Base-by-base conservation (phyloP, 257 asterid species). In the Petunia secreta region DNA sequence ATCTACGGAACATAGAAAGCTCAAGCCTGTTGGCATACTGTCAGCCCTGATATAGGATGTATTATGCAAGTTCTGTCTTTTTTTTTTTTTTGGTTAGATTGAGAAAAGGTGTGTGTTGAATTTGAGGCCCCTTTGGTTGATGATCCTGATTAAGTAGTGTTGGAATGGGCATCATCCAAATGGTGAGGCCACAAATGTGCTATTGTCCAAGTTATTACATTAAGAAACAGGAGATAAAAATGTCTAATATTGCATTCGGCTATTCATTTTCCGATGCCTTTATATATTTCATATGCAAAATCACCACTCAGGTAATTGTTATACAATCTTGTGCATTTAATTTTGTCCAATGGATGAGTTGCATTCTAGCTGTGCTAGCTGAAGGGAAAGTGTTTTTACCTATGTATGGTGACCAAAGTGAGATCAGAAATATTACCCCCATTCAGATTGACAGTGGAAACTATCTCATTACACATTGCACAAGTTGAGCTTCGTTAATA, bases 31-130 rank as follows among this genome's bases (percentile, higher is more conserved):
- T 52, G 63, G 63, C 78, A 6, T 52, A 62, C 52, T 73, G 78
- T 50, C 63, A 52, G 78, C 63, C 38, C 34, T 50, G 63, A 52
- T 52, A 73, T 73, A 73, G 63, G 78, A 50, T 73, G 46, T 73
- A 50, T 36, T 73, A 36, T 50, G 25, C 48, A 2, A 73, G 52
- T 36, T 73, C 43, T 73, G 8, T 50, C 34, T 4, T 38, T 9
- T 16, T 25, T 16, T 25, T 48, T 50, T 44, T 50, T 73, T 50
- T 50, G 41, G 16, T 50, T 50, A 73, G 78, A 73, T 52, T 36
- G 78, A 73, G 63, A 13, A 73, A 50, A 2, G 63, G 48, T 73
- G 63, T 46, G 3, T 36, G 62, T 34, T 73, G 46, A 73, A 44
- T 73, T 25, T 50, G 48, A 52, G 58, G 63, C 36, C 78, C 50